Evolutionary conservation across 164 flowering plant genomes (phyloP), one percentile per base, ranked within the genome.

Genomic region (Magnolia sinica): DNA sequence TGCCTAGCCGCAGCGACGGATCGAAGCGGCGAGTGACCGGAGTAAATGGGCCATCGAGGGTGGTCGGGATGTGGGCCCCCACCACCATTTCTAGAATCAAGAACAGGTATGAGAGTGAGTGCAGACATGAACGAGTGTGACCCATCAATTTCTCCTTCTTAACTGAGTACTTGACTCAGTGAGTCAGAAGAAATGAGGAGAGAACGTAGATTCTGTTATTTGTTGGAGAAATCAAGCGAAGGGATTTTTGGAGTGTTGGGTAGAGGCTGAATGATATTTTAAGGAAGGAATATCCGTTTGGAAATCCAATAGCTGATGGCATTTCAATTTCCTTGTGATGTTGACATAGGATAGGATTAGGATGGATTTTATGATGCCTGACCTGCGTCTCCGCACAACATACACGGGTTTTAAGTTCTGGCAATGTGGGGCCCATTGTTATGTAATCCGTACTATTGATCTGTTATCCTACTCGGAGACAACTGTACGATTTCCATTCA

Each of bases 1-100:
- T 91, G 23, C 95, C 96, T 61, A 81, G 77, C 2, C 98, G 89
- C 20, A 95, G 77, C 0, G 90, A 85, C 1, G 88, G 85, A 73
- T 95, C 95, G 77, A 95, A 90, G 0, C 82, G 83, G 49, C 84
- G 85, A 23, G 98, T 95, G 1, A 81, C 86, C 0, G 98, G 95
- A 82, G 78, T 20, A 74, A 95, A 92, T 31, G 98, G 98, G 68
- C 98, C 98, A 68, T 95, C 91, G 4, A 90, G 79, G 29, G 98
- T 95, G 0, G 97, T 89, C 68, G 94, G 96, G 64, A 91, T 87
- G 55, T 76, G 77, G 29, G 82, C 22, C 4, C 64, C 75, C 7
- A 20, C 67, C 65, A 68, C 78, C 50, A 50, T n/a, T 7, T 37
- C 51, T 10, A 23, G 63, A 37, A 74, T 23, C 73, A 58, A 59